Conservation (phyloP, 106 monocot species). For the Gastrodia elata region DNA sequence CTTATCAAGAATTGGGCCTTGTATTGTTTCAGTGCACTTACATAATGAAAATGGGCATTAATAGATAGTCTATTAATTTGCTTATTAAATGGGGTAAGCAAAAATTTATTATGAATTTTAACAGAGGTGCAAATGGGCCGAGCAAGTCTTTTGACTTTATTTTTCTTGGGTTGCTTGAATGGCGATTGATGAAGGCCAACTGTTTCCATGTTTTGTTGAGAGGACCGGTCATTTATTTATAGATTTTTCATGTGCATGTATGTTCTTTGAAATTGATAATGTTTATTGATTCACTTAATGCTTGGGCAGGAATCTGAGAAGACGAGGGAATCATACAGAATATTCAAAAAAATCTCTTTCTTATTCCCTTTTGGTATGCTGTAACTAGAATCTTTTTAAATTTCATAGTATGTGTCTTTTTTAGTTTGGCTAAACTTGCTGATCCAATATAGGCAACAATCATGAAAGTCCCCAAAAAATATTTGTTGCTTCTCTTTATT, state of each 20-base stretch:
- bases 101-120: no score
- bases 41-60: no score
- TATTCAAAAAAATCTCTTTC: constrained; percentile 47
- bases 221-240: neutral
- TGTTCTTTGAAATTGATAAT: neutral
- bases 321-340: constrained; percentile 17
- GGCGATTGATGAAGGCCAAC: neutral
- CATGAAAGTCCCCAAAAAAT: constrained; percentile 12
- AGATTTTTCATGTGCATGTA: neutral
- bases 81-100: no score
- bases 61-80: no score
- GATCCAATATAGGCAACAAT: constrained; percentile 8
- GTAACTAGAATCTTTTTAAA: neutral
- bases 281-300: neutral
- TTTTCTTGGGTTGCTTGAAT: neutral
- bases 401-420: constrained; percentile 4
- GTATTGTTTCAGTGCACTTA: no score
- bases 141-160: no score
- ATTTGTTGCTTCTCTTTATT: constrained; percentile 46
- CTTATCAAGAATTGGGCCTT: no score
- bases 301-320: constrained; percentile 18
- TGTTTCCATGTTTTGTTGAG: neutral
- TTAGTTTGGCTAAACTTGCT: neutral
- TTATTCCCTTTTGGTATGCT: constrained; percentile 31
- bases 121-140: no score